Conservation (phyloP, 2,329 filamentous ascomycete species). For the Calonectria multiphialidica region DNA sequence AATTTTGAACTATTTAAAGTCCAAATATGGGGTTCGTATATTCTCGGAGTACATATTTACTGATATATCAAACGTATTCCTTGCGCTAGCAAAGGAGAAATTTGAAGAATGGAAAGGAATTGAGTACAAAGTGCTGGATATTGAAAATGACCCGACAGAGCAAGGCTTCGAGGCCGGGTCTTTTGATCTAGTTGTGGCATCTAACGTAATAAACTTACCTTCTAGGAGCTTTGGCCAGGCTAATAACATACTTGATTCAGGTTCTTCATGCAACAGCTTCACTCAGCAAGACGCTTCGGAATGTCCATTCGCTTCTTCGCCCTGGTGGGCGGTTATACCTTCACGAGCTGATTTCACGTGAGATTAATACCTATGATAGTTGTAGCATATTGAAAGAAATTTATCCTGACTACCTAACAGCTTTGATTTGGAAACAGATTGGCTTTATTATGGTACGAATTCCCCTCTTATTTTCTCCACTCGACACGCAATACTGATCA, state of each 20-base stretch:
- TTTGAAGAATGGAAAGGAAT: slow-evolving; percentile 24
- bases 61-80: slow-evolving; percentile 52
- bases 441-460: slow-evolving; percentile 42
- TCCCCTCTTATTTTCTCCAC: neutral
- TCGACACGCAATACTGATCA: neutral
- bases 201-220: slow-evolving; percentile 15
- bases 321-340: slow-evolving; percentile 44
- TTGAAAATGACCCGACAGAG: slow-evolving; percentile 14
- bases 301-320: slow-evolving; percentile 39
- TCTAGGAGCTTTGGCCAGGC: neutral
- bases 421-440: slow-evolving; percentile 19
- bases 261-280: slow-evolving; percentile 47
- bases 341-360: slow-evolving; percentile 37
- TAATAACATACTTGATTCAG: neutral
- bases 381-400: neutral
- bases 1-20: slow-evolving; percentile 3
- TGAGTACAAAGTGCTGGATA: slow-evolving; percentile 43
- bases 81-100: slow-evolving; percentile 39
- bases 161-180: slow-evolving; percentile 33
- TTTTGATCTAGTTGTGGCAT: slow-evolving; percentile 45
- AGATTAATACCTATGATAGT: neutral
- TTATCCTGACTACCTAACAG: neutral
- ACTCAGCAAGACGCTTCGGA: slow-evolving; percentile 35
- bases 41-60: slow-evolving; percentile 53
- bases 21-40: neutral